A percentile compares a stretch with the other conserved stretches of the same genome.
phyloP scores from a whole-genome alignment of 139 green algal species.

The Tetratostichococcus sp. region DNA sequence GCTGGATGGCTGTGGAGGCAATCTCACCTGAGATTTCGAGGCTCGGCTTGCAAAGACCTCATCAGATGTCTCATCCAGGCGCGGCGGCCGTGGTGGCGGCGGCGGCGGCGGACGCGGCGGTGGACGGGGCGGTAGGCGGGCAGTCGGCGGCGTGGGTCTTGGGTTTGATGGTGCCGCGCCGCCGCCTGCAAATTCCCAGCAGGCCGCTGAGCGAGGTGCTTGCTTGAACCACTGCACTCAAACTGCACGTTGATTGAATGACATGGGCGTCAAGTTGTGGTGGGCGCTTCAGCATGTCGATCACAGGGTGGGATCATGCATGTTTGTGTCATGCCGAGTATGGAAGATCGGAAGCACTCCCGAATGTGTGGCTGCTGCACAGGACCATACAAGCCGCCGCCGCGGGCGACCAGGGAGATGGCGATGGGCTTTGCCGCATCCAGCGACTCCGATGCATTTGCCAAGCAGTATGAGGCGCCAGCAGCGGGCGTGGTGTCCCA shows the following conservation, averaged over 20 bases:
- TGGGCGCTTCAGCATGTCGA: too few species aligned
- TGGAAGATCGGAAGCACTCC: too few species aligned
- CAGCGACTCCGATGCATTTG: background rate
- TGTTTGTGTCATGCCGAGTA: too few species aligned
- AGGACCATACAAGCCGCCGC: background rate
- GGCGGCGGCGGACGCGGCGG: slow-evolving; percentile 23
- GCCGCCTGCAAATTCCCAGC: background rate
- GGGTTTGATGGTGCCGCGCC: slow-evolving; percentile 49
- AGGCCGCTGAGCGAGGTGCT: background rate
- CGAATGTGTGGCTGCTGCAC: too few species aligned
- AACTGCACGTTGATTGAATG: background rate
- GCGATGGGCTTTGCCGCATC: slow-evolving; percentile 1
- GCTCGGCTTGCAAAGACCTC: background rate
- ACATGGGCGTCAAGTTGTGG: background rate
- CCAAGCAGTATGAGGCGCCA: background rate
- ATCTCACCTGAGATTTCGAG: too few species aligned
- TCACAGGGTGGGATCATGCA: background rate
- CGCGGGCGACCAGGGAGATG: background rate
- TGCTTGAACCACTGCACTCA: too few species aligned
- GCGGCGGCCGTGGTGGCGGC: slow-evolving; percentile 20
- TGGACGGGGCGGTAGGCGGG: background rate
- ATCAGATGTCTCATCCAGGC: background rate
- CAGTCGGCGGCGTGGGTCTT: slow-evolving; percentile 57
- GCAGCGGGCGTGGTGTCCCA: background rate
- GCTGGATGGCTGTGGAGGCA: too few species aligned